A percentile compares a stretch with the other conserved stretches of the same genome.
These are phyloP conservation scores for Coemansia sp. DNA, from an alignment of 192 early-diverging fungal species.

Conservation along the genomic window DNA sequence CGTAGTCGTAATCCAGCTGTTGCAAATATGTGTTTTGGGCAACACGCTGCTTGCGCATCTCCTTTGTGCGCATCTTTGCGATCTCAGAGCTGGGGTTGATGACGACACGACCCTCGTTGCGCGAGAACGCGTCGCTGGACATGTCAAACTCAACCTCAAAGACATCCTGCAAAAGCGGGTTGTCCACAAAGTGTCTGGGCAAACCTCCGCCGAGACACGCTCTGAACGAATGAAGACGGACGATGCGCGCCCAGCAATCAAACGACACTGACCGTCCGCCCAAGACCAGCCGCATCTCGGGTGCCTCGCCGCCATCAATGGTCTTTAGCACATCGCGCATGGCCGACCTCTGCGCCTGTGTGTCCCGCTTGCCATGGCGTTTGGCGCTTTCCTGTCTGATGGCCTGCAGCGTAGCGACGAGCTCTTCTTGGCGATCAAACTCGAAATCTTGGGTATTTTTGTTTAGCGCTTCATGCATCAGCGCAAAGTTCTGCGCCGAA, in stretches of 20 bases:
- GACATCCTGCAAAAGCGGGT: conserved; percentile 52
- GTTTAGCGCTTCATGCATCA: conserved; percentile 63
- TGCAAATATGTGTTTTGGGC: neutral
- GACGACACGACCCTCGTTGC: conserved; percentile 17
- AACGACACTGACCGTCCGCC: conserved; percentile 54
- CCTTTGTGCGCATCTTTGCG: conserved; percentile 30
- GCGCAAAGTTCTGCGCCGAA: conserved; percentile 71
- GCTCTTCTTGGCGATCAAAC: conserved; percentile 61
- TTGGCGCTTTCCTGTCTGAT: conserved; percentile 62
- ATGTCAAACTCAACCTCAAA: conserved; percentile 45
- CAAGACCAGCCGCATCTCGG: conserved; percentile 57
- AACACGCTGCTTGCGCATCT: conserved; percentile 21
- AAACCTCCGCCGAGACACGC: conserved; percentile 39
- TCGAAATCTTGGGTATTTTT: conserved; percentile 19
- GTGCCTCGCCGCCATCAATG: conserved; percentile 59
- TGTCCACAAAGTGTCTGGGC: conserved; percentile 46
- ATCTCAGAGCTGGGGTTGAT: conserved; percentile 32
- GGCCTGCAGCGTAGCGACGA: conserved; percentile 57
- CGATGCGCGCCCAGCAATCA: conserved; percentile 58
- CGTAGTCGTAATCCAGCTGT: conserved; percentile 11
- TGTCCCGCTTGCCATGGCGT: conserved; percentile 60
- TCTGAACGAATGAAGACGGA: conserved; percentile 41
- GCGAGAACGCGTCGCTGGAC: neutral
- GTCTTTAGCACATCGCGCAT: conserved; percentile 67
- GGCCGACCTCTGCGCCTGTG: conserved; percentile 58